phyloP scores from a whole-genome alignment of 352 stramenopile genomes.

The Pythium phragmiticola region DNA sequence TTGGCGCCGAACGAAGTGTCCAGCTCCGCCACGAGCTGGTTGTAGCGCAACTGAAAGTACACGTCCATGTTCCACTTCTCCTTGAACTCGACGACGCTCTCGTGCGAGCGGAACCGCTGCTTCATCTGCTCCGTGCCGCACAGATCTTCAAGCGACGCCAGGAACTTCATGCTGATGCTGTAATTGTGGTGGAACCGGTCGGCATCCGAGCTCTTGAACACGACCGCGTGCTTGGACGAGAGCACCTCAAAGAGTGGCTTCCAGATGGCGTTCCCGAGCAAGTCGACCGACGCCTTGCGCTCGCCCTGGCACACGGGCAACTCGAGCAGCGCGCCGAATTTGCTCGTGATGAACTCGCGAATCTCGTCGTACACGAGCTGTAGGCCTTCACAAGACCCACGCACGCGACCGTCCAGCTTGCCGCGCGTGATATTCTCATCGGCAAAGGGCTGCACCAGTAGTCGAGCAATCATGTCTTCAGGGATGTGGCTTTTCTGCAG shows the following conservation, averaged over 20 bases:
- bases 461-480: conserved; percentile 77
- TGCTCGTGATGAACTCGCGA: conserved; percentile 67
- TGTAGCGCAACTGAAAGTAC: conserved; percentile 80
- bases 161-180: conserved; percentile 72
- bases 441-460: conserved; percentile 76
- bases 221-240: conserved; percentile 65
- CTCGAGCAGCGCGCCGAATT: conserved; percentile 58
- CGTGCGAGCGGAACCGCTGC: conserved; percentile 62
- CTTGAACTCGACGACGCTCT: conserved; percentile 78
- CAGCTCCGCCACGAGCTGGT: conserved; percentile 48
- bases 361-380: conserved; percentile 71
- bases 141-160: conserved; percentile 54
- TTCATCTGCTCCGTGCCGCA: conserved; percentile 60
- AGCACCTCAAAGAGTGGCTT: conserved; percentile 72
- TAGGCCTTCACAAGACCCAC: conserved; percentile 77
- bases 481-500: conserved; percentile 73
- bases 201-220: conserved; percentile 80
- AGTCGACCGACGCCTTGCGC: conserved; percentile 65
- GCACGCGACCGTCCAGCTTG: conserved; percentile 67
- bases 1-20: conserved; percentile 46
- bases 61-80: conserved; percentile 89
- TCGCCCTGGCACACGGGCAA: conserved; percentile 69
- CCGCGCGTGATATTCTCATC: conserved; percentile 77
- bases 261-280: conserved; percentile 83
- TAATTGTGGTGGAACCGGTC: conserved; percentile 84